phyloP scores from a whole-genome alignment of 352 stramenopile species.

The Aphanomyces stellatus region DNA sequence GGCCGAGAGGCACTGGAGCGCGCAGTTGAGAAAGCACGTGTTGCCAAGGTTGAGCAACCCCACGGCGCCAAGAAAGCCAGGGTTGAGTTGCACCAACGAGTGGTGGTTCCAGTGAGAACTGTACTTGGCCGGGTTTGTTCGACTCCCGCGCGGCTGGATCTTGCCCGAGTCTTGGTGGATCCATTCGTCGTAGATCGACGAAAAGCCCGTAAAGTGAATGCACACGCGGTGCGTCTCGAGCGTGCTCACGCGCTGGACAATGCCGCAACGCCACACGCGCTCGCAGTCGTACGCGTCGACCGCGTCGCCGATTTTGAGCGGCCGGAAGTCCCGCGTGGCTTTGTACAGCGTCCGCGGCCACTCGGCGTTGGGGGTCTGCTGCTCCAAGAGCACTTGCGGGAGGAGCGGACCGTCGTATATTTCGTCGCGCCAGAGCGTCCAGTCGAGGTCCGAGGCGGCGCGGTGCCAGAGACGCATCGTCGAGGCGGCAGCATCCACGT shows the following conservation, averaged over 20 bases:
- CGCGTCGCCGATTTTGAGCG: slow-evolving; percentile 10
- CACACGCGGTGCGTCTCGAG: slow-evolving; percentile 6
- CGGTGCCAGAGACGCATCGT: not conserved
- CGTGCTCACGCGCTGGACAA: slow-evolving; percentile 12
- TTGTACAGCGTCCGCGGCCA: not conserved
- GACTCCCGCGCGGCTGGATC: slow-evolving; percentile 10
- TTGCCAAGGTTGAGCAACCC: slow-evolving; percentile 22
- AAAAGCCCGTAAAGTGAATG: slow-evolving; percentile 10
- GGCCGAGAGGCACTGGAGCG: slow-evolving; percentile 19
- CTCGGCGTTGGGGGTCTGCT: not conserved
- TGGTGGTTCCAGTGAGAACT: not conserved
- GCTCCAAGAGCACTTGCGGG: not conserved
- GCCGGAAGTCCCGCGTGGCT: slow-evolving; percentile 6
- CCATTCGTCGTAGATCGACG: slow-evolving; percentile 18
- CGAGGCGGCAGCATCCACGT: not conserved
- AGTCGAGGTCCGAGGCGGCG: not conserved
- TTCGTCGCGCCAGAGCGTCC: not conserved
- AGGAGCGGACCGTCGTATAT: not conserved
- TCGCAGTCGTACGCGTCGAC: slow-evolving; percentile 19
- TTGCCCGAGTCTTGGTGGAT: slow-evolving; percentile 20
- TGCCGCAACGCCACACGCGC: not conserved
- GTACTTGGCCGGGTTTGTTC: not conserved
- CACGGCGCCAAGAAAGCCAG: not conserved
- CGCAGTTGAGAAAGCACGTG: slow-evolving; percentile 23
- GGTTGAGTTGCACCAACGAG: not conserved